These are phyloP conservation scores for Trichosporon sp. DNA, from an alignment of 1,284 basidiomycete species.

Conservation along the genomic window DNA sequence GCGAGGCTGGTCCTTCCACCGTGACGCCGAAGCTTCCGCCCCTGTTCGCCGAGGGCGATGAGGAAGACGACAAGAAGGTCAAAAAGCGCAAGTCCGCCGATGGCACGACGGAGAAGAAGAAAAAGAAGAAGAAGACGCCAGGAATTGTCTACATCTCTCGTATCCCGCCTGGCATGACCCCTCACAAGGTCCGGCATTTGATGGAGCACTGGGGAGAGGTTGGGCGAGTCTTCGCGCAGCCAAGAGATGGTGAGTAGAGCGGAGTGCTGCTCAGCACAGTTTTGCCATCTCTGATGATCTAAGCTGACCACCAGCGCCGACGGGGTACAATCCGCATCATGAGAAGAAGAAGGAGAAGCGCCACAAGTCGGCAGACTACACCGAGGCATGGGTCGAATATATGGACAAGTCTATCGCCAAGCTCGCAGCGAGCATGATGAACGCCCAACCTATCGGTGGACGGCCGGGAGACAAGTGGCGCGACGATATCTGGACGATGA, in stretches of 20 bases:
- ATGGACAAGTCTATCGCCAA: constrained; percentile 86
- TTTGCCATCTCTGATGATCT: too few species aligned
- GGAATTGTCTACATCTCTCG: constrained; percentile 93
- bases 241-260: constrained; percentile 62
- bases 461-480: constrained; percentile 86
- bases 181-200: constrained; percentile 89
- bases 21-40: not conserved
- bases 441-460: constrained; percentile 90
- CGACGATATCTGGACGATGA: constrained; percentile 99
- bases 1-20: not conserved
- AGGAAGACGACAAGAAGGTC: not conserved
- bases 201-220: constrained; percentile 78
- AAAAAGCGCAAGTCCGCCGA: not conserved
- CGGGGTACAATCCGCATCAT: constrained; percentile 34
- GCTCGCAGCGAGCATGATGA: constrained; percentile 87
- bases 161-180: constrained; percentile 98
- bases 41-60: not conserved
- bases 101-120: constrained; percentile 22
- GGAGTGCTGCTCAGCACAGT: not conserved
- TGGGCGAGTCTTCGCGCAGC: constrained; percentile 78
- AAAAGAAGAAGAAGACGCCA: constrained; percentile 42
- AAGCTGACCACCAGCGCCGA: constrained; percentile 24
- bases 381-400: constrained; percentile 99
- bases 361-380: constrained; percentile 77
- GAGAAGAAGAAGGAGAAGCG: constrained; percentile 48